A percentile compares a stretch with the other conserved stretches of the same genome.
Evolutionary conservation across 139 green algal species (phyloP).

Genomic region (Zygnema circumcarinatum): DNA sequence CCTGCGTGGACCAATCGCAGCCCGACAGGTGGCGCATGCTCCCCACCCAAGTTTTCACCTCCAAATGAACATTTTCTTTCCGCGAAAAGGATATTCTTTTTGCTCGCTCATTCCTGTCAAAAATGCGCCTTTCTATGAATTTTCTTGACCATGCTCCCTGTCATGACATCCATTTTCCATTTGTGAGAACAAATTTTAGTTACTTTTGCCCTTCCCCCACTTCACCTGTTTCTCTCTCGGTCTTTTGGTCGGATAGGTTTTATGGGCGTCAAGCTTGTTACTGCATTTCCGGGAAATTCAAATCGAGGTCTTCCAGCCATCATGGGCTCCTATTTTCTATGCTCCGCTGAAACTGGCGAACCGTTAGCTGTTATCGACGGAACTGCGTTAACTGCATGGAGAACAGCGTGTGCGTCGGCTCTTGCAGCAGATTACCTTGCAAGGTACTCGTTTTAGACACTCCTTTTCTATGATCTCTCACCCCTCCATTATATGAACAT

Average conservation of each 20-base stretch:
- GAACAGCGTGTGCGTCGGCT: conserved; percentile 17
- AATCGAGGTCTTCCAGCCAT: not conserved
- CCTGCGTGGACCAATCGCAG: conserved; percentile 7
- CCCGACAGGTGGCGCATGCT: not conserved
- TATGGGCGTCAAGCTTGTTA: conserved; percentile 27
- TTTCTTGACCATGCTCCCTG: too few relatives aligned
- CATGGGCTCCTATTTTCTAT: conserved; percentile 6
- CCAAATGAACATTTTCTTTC: too few relatives aligned
- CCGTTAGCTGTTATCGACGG: conserved; percentile 32
- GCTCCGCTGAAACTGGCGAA: conserved; percentile 11
- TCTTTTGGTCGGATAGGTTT: conserved; percentile 2
- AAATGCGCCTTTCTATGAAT: too few relatives aligned
- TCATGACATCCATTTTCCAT: too few relatives aligned
- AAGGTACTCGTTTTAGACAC: not conserved
- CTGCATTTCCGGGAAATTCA: conserved; percentile 6
- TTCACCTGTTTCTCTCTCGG: not conserved
- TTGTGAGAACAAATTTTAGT: too few relatives aligned
- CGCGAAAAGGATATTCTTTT: too few relatives aligned
- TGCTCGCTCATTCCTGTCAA: too few relatives aligned
- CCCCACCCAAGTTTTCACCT: too few relatives aligned
- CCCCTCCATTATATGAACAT: too few relatives aligned
- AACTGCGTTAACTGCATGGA: not conserved
- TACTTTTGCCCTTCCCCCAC: too few relatives aligned
- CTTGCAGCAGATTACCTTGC: conserved; percentile 31
- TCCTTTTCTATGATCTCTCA: too few relatives aligned